Evolutionary conservation across 2,329 filamentous ascomycete genomes (phyloP), one percentile per base, ranked within the genome.

Genomic region (Samsoniella hepiali): DNA sequence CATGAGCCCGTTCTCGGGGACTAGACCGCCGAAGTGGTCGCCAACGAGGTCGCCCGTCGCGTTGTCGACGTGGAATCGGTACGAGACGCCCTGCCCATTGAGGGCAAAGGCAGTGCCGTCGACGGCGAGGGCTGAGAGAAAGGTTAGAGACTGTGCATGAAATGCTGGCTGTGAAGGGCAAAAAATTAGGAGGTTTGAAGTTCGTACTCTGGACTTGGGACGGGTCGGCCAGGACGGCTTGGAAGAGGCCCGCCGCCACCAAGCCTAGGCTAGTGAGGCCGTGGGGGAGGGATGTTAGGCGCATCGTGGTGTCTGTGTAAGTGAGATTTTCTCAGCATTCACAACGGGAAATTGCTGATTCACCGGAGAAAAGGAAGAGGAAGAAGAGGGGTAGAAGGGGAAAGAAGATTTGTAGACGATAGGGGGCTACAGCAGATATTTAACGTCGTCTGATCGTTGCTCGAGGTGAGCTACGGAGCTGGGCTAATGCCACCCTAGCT

Each of bases 31-130:
- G 66, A 86, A 89, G 69, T 88, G 86, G 67, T 88, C 85, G 0
- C 82, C 80, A 17, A 84, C 71, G 44, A 89, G 77, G 62, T 89
- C 85, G 4, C 82, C 80, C 0, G 81, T 83, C 9, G 69, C 70
- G 3, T 79, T 73, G 65, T 88, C 82, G 51, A 88, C 84, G 66
- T 88, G 86, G 71, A 89, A 88, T 50, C 84, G 82, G 68, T 89
- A 88, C 1, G 85, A 87, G 36, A 86, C 77, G 66, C 78, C 77
- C 53, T 82, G 74, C 32, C 82, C 84, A 36, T 84, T 84, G 53
- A 88, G 75, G 1, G 83, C 79, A 66, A 88, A 88, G 17, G 80
- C 81, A 3, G 76, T 81, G 10, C 83, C 84, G 5, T 84, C 72
- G n/a, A 82, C 82, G 29, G 78, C 76, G 62, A 87, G 79, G 44